Conservation (phyloP, 2,329 filamentous ascomycete genomes). For the Diaporthe sp. region DNA sequence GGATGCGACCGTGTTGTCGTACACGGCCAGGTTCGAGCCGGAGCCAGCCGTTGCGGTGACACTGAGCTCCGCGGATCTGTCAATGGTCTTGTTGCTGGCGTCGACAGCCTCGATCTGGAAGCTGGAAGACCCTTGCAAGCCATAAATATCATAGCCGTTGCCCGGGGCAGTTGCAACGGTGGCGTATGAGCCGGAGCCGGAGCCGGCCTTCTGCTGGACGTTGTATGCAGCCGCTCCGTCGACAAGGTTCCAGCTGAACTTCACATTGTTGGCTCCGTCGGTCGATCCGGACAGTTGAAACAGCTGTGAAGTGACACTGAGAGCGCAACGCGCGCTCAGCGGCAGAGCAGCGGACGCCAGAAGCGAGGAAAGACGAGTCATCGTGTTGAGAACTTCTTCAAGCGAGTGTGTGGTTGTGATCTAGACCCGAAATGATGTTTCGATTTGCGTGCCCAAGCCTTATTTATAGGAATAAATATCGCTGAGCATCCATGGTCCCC, state of each 20-base stretch:
- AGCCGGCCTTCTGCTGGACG: neutral
- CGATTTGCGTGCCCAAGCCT: neutral
- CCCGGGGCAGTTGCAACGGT: slow-evolving; percentile 3
- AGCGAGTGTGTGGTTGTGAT: neutral
- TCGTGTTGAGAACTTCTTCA: neutral
- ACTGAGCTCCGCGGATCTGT: neutral
- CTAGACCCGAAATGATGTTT: neutral
- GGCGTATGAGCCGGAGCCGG: neutral
- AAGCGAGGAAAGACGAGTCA: slow-evolving; percentile 6
- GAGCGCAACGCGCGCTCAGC: neutral
- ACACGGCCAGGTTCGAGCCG: neutral
- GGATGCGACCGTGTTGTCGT: slow-evolving; percentile 3
- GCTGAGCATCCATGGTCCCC: neutral
- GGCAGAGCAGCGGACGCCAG: neutral
- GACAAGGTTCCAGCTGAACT: slow-evolving; percentile 8
- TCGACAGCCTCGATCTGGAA: slow-evolving; percentile 11
- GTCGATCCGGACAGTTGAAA: slow-evolving; percentile 11
- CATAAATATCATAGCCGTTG: slow-evolving; percentile 17
- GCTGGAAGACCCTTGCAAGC: neutral
- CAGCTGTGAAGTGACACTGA: slow-evolving; percentile 5
- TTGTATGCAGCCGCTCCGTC: slow-evolving; percentile 9
- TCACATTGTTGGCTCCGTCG: neutral
- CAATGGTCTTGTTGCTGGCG: slow-evolving; percentile 1
- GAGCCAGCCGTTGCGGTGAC: neutral
- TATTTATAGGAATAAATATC: neutral